Conservation (phyloP, 139 green algal genomes). For the Ulvella scutata region DNA sequence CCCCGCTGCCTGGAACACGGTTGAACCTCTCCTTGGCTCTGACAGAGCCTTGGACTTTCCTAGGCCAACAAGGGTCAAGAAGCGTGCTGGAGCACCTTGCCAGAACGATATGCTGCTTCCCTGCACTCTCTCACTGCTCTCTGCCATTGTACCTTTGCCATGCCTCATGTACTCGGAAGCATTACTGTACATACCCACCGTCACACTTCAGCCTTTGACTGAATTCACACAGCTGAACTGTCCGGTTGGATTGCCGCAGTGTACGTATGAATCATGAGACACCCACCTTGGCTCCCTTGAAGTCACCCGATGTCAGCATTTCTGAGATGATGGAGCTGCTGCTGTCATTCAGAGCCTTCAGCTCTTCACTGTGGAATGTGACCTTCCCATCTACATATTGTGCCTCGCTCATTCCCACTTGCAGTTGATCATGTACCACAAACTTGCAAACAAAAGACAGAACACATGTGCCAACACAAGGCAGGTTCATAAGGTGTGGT, state of each 20-base stretch:
- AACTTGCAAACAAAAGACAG: neutral
- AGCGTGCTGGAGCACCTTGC: constrained; percentile 9
- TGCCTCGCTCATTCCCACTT: neutral
- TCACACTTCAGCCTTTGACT: neutral
- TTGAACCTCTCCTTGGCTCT: constrained; percentile 31
- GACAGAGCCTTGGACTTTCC: constrained; percentile 32
- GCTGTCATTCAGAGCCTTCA: constrained; percentile 29
- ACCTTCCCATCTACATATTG: constrained; percentile 19
- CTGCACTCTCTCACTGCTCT: constrained; percentile 1
- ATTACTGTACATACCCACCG: neutral
- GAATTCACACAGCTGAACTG: neutral
- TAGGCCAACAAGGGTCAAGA: constrained; percentile 51
- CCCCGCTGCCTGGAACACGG: constrained; percentile 37
- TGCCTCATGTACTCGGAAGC: neutral
- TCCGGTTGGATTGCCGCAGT: neutral
- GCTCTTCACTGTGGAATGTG: constrained; percentile 21
- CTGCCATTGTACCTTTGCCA: neutral
- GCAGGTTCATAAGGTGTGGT: neutral
- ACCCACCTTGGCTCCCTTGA: constrained; percentile 51
- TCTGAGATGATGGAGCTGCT: constrained; percentile 33
- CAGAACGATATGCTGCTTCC: constrained; percentile 14
- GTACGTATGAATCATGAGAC: neutral
- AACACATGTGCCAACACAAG: neutral
- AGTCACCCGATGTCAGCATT: constrained; percentile 38
- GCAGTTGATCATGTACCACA: neutral